Evolutionary conservation across 2,329 filamentous ascomycete genomes (phyloP), one percentile per base, ranked within the genome.

Genomic region (Pseudonectria buxi): DNA sequence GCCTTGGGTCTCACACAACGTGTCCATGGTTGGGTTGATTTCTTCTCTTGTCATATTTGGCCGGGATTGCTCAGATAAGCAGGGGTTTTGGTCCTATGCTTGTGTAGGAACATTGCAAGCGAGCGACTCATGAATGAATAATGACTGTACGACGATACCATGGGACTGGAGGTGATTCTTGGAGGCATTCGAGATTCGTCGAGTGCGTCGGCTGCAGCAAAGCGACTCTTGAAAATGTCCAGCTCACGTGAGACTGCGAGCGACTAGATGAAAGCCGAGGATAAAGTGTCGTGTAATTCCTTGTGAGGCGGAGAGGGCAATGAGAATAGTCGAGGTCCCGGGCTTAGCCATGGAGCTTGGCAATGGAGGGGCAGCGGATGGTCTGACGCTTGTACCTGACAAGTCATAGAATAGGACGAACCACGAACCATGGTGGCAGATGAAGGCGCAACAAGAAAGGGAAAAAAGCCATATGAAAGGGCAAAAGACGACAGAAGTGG

Each of bases 101-200:
- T 50, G 46, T 47, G 38, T 44, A 49, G 48, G 49, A 53, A 49
- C 40, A 44, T 40, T 41, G 40, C 44, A 44, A 49, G 49, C 43
- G 28, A 30, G 16, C 18, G 44, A 44, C 36, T 49, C 36, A 30
- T 35, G 26, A 26, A 51, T 52, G 50, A 22, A 22, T 22, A 22
- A 53, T 50, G 50, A 53, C 47, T 53, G 45, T 51, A 53, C 52
- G 50, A 53, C 50, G 45, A 53, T 53, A 48, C 43, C 41, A 30
- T n/a, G 44, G 42, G 48, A 53, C 43, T 24, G 11, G 14, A 24
- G 15, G 10, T 12, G 29, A 10, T 24, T 31, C 15, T 4, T 11
- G 29, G 31, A 29, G 10, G 18, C 35, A 30, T 31, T 18, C 11
- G 38, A 44, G 24, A 35, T 45, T 15, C 40, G 42, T 22, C 49